phyloP scores from a whole-genome alignment of 257 asterid species.

The Solanum sitiens region DNA sequence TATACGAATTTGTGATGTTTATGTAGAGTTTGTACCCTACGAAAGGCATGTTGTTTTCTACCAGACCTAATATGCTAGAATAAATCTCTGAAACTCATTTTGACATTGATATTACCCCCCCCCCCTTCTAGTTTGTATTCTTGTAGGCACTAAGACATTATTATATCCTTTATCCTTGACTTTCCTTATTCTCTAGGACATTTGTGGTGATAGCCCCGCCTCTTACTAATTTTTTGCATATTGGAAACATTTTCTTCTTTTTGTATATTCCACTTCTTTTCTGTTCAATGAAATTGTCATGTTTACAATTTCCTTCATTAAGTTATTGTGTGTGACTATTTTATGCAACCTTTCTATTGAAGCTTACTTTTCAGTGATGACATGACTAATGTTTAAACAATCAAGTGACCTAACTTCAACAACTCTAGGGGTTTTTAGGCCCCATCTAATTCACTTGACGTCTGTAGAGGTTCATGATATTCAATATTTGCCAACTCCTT shows the following conservation, averaged over 20 bases:
- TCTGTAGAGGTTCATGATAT: neutral
- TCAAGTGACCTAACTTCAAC: neutral
- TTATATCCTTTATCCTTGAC: neutral
- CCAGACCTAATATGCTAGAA: neutral
- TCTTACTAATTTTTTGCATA: too few relatives aligned
- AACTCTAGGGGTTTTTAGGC: neutral
- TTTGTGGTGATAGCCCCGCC: neutral
- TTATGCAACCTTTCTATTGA: neutral
- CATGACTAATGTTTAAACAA: neutral
- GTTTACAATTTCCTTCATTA: too few relatives aligned
- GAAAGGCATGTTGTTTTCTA: neutral
- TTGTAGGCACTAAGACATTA: neutral
- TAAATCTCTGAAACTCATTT: too few relatives aligned
- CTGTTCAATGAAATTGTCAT: too few relatives aligned
- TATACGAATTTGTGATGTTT: too few relatives aligned
- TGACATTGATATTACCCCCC: neutral
- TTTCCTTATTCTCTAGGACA: neutral
- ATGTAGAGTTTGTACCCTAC: too few relatives aligned
- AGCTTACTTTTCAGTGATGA: neutral
- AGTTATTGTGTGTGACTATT: neutral
- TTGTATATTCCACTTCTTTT: too few relatives aligned
- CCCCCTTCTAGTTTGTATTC: neutral
- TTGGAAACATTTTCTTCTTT: neutral
- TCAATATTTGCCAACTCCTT: too few relatives aligned
- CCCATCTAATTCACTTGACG: neutral